phyloP scores from a whole-genome alignment of 306 rosid genomes.

The Potentilla sterilis region DNA sequence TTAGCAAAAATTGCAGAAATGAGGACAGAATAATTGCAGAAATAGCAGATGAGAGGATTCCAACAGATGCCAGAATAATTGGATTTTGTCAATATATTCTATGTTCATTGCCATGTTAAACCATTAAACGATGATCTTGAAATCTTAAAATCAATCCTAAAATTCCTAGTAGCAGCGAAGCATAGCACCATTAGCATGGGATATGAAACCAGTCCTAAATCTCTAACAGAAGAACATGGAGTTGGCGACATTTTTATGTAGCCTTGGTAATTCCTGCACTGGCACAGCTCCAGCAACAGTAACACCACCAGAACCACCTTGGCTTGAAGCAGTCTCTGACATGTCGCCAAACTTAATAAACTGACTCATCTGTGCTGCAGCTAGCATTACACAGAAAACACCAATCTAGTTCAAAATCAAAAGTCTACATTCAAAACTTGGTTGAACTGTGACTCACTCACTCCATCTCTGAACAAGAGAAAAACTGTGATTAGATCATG shows the following conservation, averaged over 20 bases:
- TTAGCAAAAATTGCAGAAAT: no score
- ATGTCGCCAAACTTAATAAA: slow-evolving; percentile 68
- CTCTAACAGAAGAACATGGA: slow-evolving; percentile 80
- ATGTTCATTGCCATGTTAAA: background rate
- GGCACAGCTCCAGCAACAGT: slow-evolving; percentile 49
- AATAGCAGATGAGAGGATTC: no score
- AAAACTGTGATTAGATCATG: background rate
- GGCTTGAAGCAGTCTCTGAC: slow-evolving; percentile 70
- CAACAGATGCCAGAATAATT: no score
- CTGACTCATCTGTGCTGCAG: slow-evolving; percentile 67
- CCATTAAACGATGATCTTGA: no score
- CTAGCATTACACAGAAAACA: no score
- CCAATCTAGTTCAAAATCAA: no score
- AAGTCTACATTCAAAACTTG: slow-evolving; percentile 78
- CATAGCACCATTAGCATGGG: no score
- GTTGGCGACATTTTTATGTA: slow-evolving; percentile 45
- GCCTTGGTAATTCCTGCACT: slow-evolving; percentile 64
- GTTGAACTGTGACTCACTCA: slow-evolving; percentile 81
- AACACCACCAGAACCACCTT: slow-evolving; percentile 32
- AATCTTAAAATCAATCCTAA: background rate
- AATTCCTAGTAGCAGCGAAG: background rate
- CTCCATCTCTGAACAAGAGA: slow-evolving; percentile 84
- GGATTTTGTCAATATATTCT: background rate
- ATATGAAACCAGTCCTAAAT: background rate
- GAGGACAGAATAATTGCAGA: no score